Conservation (phyloP, 2,329 filamentous ascomycete species). For the Penicillium sp. region DNA sequence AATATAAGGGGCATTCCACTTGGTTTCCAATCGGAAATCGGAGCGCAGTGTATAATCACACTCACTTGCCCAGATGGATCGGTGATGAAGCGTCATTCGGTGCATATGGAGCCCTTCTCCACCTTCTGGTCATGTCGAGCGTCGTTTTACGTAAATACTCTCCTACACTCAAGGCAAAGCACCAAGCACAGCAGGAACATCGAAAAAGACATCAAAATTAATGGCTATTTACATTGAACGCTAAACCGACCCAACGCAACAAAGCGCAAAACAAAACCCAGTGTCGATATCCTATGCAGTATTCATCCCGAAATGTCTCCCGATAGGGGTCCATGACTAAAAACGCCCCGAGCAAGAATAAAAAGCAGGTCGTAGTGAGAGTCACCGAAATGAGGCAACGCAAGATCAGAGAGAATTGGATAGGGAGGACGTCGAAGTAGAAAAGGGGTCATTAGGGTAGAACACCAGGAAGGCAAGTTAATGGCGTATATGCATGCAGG, state of each 20-base stretch:
- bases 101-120: not conserved
- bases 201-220: not conserved
- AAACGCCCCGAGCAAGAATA: not conserved
- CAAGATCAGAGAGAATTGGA: not conserved
- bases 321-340: not conserved
- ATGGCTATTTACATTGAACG: slow-evolving; percentile 6
- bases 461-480: not conserved
- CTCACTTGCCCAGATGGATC: not conserved
- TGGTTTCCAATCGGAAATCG: not conserved
- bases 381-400: not conserved
- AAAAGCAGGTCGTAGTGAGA: not conserved
- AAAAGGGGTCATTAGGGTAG: slow-evolving; percentile 3
- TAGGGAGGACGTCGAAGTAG: not conserved
- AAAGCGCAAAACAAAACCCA: not conserved
- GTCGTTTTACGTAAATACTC: not conserved
- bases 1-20: not conserved
- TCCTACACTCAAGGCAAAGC: not conserved
- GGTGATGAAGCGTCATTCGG: no score
- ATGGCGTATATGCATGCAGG: not conserved
- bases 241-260: not conserved
- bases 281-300: not conserved
- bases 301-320: not conserved
- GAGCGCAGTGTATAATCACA: not conserved
- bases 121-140: not conserved
- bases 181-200: not conserved